Evolutionary conservation across 306 rosid genomes (phyloP).

Genomic region (Lotus japonicus): DNA sequence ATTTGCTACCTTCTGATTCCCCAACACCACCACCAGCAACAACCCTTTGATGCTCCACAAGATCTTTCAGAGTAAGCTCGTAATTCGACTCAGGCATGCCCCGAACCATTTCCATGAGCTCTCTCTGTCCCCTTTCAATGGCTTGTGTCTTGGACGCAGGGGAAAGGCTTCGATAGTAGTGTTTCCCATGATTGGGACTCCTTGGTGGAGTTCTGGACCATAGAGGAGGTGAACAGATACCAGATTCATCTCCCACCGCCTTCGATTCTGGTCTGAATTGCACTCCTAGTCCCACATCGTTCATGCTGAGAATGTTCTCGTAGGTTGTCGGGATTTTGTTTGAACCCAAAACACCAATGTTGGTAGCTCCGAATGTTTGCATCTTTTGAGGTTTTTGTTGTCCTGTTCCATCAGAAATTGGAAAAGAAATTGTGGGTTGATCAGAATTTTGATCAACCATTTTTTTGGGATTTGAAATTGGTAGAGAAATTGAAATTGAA

Average conservation of each 20-base stretch:
- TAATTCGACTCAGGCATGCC: constrained; percentile 79
- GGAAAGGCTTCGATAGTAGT: constrained; percentile 44
- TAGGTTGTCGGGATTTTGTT: no score
- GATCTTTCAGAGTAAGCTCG: constrained; percentile 79
- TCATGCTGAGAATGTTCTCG: no score
- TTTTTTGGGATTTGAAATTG: neutral
- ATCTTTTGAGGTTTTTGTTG: neutral
- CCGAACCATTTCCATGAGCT: constrained; percentile 86
- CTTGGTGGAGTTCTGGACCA: constrained; percentile 39
- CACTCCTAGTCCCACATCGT: no score
- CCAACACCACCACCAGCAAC: no score
- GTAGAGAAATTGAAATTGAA: no score
- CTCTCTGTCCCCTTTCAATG: constrained; percentile 73
- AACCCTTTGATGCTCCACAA: constrained; percentile 32
- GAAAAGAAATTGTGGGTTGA: constrained; percentile 34
- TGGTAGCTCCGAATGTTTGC: no score
- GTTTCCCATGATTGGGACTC: constrained; percentile 25
- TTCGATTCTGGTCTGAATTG: neutral
- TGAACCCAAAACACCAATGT: neutral
- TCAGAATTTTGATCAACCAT: constrained; percentile 37
- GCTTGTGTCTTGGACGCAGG: constrained; percentile 61
- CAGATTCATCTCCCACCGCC: constrained; percentile 27
- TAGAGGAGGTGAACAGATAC: constrained; percentile 54
- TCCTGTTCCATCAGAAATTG: constrained; percentile 1
- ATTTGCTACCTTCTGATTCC: no score